Evolutionary conservation across 495 filamentous ascomycete species (phyloP), one percentile per base, ranked within the genome.

Genomic region (Podospora tetraspora): DNA sequence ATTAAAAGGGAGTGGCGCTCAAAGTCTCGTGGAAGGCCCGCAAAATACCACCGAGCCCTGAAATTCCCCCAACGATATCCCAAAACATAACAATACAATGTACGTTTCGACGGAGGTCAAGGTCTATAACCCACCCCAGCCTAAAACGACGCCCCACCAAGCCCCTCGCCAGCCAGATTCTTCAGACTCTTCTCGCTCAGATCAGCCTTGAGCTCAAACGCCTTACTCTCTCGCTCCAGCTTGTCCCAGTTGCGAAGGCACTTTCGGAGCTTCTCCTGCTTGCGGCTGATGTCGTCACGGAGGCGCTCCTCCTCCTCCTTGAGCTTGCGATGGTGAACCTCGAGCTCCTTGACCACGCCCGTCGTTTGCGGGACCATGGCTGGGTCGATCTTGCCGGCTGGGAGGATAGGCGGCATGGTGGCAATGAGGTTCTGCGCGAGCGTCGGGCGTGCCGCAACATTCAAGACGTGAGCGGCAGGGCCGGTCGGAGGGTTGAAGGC

Each of bases 401-500:
- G 78, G 1, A 83, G 68, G 21, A 83, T 66, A 8, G 78, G 72
- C 8, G 82, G 79, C 70, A 84, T 71, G 1, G 77, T 76, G 22
- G 79, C 69, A 0, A 84, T 64, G 8, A 83, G 72, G 61, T 70
- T 76, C 63, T 84, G 81, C 0, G 78, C 79, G 0, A 84, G 76
- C 57, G 75, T 79, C 23, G 72, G 78, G n/a, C 77, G 77, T 3
- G 72, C 56, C 6, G 29, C 43, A 9, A 63, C 69, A 52, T 66
- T 74, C 43, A 19, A 52, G 6, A 52, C 43, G 60, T 71, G 69
- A 2, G 80, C 78, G 0, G 82, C 76, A 0, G 82, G 82, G 7
- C 82, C 82, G 3, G 82, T 84, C 24, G 82, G 82, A 0, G 82
- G 82, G 61, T 84, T 84, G 69, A 84, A 84, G 0, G 80, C 78